phyloP scores from a whole-genome alignment of 371 early-diverging fungal species.

The Dinochytrium kinnereticum region DNA sequence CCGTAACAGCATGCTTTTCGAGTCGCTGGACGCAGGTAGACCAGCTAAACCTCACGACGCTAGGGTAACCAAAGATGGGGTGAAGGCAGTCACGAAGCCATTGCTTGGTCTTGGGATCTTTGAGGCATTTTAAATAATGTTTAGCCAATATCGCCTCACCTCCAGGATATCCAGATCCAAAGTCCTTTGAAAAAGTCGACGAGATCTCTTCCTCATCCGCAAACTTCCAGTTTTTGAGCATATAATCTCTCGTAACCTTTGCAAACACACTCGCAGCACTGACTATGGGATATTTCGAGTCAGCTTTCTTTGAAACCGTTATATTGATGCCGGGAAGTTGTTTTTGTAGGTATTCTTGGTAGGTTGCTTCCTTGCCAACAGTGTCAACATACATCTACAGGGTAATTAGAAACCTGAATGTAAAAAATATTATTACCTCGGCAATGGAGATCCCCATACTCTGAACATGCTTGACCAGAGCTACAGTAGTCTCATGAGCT shows the following conservation, averaged over 20 bases:
- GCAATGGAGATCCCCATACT: slow-evolving; percentile 69
- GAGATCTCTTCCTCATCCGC: slow-evolving; percentile 55
- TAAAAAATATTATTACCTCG: slow-evolving; percentile 57
- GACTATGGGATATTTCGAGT: slow-evolving; percentile 95
- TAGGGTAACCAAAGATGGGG: slow-evolving; percentile 92
- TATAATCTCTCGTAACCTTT: slow-evolving; percentile 94
- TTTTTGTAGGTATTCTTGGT: slow-evolving; percentile 75
- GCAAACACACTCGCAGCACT: slow-evolving; percentile 99
- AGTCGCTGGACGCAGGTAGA: slow-evolving; percentile 60
- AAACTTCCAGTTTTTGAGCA: slow-evolving; percentile 84
- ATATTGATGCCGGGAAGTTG: slow-evolving; percentile 72
- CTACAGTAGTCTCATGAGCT: slow-evolving; percentile 93
- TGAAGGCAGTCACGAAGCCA: slow-evolving; percentile 89
- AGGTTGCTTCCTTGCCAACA: slow-evolving; percentile 91
- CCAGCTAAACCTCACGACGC: slow-evolving; percentile 96
- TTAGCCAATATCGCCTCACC: no score
- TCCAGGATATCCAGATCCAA: slow-evolving; percentile 98
- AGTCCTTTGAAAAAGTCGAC: slow-evolving; percentile 55
- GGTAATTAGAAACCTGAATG: background rate
- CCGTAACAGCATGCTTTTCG: slow-evolving; percentile 10
- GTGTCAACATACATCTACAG: slow-evolving; percentile 94
- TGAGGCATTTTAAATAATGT: background rate
- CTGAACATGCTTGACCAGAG: slow-evolving; percentile 72
- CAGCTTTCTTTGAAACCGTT: slow-evolving; percentile 97
- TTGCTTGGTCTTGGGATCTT: slow-evolving; percentile 90